A percentile compares a stretch with the other conserved stretches of the same genome.
phyloP scores from a whole-genome alignment of 1,284 basidiomycete genomes.

The Apiotrichum siamense region DNA sequence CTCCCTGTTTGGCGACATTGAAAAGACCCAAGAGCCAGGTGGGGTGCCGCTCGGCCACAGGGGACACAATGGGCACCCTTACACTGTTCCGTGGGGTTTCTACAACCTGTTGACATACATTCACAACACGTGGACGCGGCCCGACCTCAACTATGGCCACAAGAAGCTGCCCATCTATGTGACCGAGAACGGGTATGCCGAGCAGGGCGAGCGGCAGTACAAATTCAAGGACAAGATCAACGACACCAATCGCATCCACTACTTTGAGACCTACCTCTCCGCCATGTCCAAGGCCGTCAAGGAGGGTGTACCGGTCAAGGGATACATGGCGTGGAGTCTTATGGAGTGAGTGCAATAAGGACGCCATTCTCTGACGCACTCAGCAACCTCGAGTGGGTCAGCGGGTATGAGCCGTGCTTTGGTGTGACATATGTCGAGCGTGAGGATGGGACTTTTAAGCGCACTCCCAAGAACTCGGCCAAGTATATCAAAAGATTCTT shows the following conservation, averaged over 20 bases:
- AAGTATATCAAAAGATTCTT: too few species aligned
- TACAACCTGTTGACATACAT: slow-evolving; percentile 14
- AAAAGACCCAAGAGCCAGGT: slow-evolving; percentile 18
- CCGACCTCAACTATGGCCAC: too few species aligned
- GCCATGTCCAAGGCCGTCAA: slow-evolving; percentile 23
- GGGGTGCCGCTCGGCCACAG: slow-evolving; percentile 23
- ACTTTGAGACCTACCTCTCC: slow-evolving; percentile 25
- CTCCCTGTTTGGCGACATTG: slow-evolving; percentile 14
- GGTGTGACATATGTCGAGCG: slow-evolving; percentile 1
- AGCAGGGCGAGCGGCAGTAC: slow-evolving; percentile 3
- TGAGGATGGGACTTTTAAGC: background rate
- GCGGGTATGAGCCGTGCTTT: background rate
- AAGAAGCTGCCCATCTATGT: slow-evolving; percentile 15
- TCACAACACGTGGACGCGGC: background rate
- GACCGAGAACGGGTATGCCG: slow-evolving; percentile 17
- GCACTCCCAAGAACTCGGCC: slow-evolving; percentile 1
- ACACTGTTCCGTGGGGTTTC: slow-evolving; percentile 21
- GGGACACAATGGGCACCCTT: slow-evolving; percentile 28
- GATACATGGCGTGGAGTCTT: slow-evolving; percentile 33
- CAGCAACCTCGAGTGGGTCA: slow-evolving; percentile 5
- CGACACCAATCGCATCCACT: slow-evolving; percentile 24
- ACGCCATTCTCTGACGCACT: background rate
- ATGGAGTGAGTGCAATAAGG: slow-evolving; percentile 3
- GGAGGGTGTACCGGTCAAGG: slow-evolving; percentile 23
- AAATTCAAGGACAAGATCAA: slow-evolving; percentile 15